A percentile compares a stretch with the other conserved stretches of the same genome.
Conservation (phyloP, 768 basidiomycete species). For the Cantharellus cinnabarinus region DNA sequence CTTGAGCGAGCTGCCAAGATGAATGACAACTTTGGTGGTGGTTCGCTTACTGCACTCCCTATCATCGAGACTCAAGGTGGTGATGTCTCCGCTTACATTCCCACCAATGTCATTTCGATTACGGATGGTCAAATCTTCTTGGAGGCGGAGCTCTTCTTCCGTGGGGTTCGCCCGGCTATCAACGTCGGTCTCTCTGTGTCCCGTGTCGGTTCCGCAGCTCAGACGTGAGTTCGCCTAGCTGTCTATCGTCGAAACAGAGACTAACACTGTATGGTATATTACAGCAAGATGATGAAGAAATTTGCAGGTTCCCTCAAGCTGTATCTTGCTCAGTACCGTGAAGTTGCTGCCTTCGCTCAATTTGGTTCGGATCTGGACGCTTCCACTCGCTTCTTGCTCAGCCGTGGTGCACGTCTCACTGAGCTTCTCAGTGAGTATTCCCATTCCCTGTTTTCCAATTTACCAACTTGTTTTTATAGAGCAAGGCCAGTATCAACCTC, state of each 20-base stretch:
- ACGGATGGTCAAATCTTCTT: slow-evolving; percentile 99
- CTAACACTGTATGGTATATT: neutral
- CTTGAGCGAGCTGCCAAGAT: slow-evolving; percentile 99
- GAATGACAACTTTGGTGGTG: slow-evolving; percentile 97
- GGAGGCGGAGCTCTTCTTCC: slow-evolving; percentile 99
- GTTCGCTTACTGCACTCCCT: slow-evolving; percentile 94
- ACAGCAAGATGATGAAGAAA: slow-evolving; percentile 98
- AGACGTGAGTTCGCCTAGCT: slow-evolving; percentile 50
- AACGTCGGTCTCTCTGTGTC: slow-evolving; percentile 99
- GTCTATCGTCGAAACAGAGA: neutral
- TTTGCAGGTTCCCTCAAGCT: slow-evolving; percentile 99
- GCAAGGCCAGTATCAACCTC: slow-evolving; percentile 94
- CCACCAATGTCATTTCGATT: slow-evolving; percentile 94
- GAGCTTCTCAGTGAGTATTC: slow-evolving; percentile 64
- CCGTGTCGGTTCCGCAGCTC: slow-evolving; percentile 98
- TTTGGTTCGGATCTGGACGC: slow-evolving; percentile 99
- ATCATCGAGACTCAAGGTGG: slow-evolving; percentile 99
- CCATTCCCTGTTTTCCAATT: neutral
- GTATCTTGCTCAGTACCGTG: slow-evolving; percentile 99
- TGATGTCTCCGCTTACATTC: slow-evolving; percentile 99
- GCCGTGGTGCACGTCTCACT: slow-evolving; percentile 93
- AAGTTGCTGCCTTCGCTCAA: slow-evolving; percentile 97
- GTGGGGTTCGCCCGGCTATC: slow-evolving; percentile 98
- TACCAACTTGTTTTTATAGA: slow-evolving; percentile 29
- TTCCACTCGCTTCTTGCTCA: slow-evolving; percentile 94